Evolutionary conservation across 1,284 basidiomycete genomes (phyloP).

Genomic region (Cutaneotrichosporon sp.): DNA sequence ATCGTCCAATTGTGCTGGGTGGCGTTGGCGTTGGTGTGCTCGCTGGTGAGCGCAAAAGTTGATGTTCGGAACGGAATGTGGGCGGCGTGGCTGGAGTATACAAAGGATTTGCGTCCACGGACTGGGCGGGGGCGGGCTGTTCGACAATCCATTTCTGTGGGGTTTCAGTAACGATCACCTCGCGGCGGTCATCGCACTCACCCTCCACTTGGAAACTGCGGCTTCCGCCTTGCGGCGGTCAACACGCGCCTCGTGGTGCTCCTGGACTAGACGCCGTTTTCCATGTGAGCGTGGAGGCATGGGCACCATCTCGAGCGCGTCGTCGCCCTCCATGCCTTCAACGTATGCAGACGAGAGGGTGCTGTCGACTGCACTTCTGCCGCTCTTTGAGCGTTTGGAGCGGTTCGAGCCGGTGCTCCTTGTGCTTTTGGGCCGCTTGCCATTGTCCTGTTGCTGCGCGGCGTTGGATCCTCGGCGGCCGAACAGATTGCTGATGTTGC

Average conservation of each 20-base stretch:
- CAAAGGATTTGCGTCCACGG: slow-evolving; percentile 3
- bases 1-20: neutral
- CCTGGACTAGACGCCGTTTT: slow-evolving; percentile 11
- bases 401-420: slow-evolving; percentile 9
- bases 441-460: neutral
- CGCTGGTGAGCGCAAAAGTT: neutral
- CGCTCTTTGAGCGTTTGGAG: slow-evolving; percentile 8
- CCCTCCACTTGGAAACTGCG: slow-evolving; percentile 43
- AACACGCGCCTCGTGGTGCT: slow-evolving; percentile 11
- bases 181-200: slow-evolving; percentile 18
- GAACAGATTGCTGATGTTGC: slow-evolving; percentile 6
- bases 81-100: neutral
- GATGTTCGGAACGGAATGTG: neutral
- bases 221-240: slow-evolving; percentile 29
- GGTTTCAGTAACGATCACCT: slow-evolving; percentile 2
- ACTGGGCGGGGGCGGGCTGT: slow-evolving; percentile 19
- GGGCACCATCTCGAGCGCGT: slow-evolving; percentile 14
- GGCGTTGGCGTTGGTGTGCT: neutral
- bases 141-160: slow-evolving; percentile 39
- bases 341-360: slow-evolving; percentile 1
- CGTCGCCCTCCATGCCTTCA: slow-evolving; percentile 1
- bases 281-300: slow-evolving; percentile 1
- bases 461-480: slow-evolving; percentile 5
- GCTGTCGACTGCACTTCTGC: neutral
- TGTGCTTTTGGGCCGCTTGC: slow-evolving; percentile 5